A percentile compares a stretch with the other conserved stretches of the same genome.
These are phyloP conservation scores for Linaria vulgaris DNA, from an alignment of 257 asterid genomes.

Conservation along the genomic window DNA sequence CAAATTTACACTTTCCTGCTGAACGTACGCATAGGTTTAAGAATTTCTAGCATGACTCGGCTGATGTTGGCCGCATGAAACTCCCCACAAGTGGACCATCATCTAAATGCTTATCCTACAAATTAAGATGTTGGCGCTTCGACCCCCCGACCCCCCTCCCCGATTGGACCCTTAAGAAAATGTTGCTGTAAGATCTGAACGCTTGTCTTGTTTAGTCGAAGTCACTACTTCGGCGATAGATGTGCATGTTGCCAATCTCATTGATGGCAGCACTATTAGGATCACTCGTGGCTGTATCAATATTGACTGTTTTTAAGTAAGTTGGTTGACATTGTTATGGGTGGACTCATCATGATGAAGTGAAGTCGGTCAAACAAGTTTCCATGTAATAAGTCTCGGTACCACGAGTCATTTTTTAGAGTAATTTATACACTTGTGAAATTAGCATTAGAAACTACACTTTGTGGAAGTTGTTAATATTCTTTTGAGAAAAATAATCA, in stretches of 20 bases:
- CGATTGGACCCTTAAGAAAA: neutral
- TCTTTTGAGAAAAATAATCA: conserved; percentile 12
- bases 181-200: conserved; percentile 1
- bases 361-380: conserved; percentile 7
- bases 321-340: conserved; percentile 3
- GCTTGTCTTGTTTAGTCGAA: neutral
- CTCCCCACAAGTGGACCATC: no score
- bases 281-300: no score
- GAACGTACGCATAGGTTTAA: neutral
- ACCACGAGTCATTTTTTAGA: conserved; percentile 1
- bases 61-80: conserved; percentile 2
- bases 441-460: conserved; percentile 1
- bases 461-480: conserved; percentile 6
- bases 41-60: conserved; percentile 6
- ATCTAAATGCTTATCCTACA: no score
- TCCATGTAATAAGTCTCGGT: neutral
- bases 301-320: neutral
- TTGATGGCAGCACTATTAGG: neutral
- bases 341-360: conserved; percentile 9
- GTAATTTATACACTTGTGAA: conserved; percentile 4
- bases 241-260: neutral
- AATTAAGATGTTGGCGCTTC: no score
- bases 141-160: no score
- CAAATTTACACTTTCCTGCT: conserved; percentile 6
- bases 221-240: neutral